Evolutionary conservation across 139 green algal genomes (phyloP).

Genomic region (Nannochloris sp.): DNA sequence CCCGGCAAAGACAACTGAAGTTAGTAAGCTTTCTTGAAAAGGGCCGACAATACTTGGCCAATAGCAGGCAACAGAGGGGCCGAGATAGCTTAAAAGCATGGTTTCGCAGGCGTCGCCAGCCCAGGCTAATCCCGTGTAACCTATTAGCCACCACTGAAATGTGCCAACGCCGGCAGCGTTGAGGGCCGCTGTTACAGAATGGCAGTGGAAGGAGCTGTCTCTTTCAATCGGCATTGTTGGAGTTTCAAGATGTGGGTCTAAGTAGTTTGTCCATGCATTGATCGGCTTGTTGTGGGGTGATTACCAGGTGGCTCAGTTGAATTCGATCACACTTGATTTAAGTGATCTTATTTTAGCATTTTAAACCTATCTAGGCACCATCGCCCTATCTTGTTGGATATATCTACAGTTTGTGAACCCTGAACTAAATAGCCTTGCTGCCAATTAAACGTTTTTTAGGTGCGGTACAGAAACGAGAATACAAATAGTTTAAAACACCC

Average conservation of each 20-base stretch:
- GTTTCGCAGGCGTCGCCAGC: slow-evolving; percentile 76
- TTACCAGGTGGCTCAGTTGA: neutral
- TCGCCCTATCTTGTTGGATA: no score
- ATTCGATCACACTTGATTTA: neutral
- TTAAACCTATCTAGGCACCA: no score
- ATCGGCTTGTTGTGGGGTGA: neutral
- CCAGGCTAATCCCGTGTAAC: slow-evolving; percentile 67
- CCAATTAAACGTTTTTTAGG: no score
- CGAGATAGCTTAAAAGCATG: slow-evolving; percentile 78
- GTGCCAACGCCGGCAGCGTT: slow-evolving; percentile 46
- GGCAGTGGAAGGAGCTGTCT: no score
- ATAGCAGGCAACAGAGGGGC: slow-evolving; percentile 48
- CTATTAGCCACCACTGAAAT: slow-evolving; percentile 54
- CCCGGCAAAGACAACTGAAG: slow-evolving; percentile 55
- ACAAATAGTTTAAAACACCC: no score
- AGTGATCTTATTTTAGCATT: no score
- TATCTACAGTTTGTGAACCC: no score
- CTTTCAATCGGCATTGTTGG: no score
- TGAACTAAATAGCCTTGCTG: no score
- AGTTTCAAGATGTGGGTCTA: no score
- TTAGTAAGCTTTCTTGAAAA: slow-evolving; percentile 45
- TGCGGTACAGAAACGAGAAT: no score
- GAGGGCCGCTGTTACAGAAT: slow-evolving; percentile 11
- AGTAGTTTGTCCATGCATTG: no score
- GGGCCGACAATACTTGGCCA: slow-evolving; percentile 43